A percentile compares a stretch with the other conserved stretches of the same genome.
Conservation (phyloP, 1,284 basidiomycete species). For the Rugosomyces carneus region DNA sequence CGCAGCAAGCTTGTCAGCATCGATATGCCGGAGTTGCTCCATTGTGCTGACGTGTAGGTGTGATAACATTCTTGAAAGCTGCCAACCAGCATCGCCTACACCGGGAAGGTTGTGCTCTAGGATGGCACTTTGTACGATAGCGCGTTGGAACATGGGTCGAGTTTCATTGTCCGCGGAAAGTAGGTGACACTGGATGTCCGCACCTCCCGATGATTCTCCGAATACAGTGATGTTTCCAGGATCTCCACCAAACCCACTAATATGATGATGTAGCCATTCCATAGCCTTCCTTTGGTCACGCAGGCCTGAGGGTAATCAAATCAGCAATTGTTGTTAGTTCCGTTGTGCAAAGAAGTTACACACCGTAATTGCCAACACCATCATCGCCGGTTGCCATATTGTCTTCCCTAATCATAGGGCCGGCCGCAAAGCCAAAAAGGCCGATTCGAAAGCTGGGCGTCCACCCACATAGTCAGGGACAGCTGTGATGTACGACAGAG, state of each 20-base stretch:
- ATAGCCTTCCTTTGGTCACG: slow-evolving; percentile 65
- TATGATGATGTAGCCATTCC: slow-evolving; percentile 64
- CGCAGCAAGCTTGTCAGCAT: slow-evolving; percentile 48
- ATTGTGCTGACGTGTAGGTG: slow-evolving; percentile 45
- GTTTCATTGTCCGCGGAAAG: slow-evolving; percentile 57
- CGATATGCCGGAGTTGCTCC: slow-evolving; percentile 53
- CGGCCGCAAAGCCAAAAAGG: slow-evolving; percentile 66
- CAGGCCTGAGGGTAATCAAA: slow-evolving; percentile 37
- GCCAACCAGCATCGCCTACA: slow-evolving; percentile 55
- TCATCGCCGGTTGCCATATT: slow-evolving; percentile 55
- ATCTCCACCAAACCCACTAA: slow-evolving; percentile 67
- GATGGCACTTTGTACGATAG: slow-evolving; percentile 61
- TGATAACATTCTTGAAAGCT: slow-evolving; percentile 55
- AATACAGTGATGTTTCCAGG: slow-evolving; percentile 66
- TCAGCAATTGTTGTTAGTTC: slow-evolving; percentile 8
- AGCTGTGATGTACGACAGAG: not conserved
- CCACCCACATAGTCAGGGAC: slow-evolving; percentile 11
- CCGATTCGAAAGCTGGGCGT: slow-evolving; percentile 62
- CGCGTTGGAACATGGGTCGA: slow-evolving; percentile 55
- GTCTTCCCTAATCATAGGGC: slow-evolving; percentile 56
- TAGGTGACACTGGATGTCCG: slow-evolving; percentile 66
- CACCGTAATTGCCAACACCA: slow-evolving; percentile 74
- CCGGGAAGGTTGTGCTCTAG: slow-evolving; percentile 56
- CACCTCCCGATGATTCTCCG: slow-evolving; percentile 63
- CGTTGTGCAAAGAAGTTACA: slow-evolving; percentile 16